Evolutionary conservation across 345 rosid species (phyloP).

Genomic region (Laguncularia racemosa): DNA sequence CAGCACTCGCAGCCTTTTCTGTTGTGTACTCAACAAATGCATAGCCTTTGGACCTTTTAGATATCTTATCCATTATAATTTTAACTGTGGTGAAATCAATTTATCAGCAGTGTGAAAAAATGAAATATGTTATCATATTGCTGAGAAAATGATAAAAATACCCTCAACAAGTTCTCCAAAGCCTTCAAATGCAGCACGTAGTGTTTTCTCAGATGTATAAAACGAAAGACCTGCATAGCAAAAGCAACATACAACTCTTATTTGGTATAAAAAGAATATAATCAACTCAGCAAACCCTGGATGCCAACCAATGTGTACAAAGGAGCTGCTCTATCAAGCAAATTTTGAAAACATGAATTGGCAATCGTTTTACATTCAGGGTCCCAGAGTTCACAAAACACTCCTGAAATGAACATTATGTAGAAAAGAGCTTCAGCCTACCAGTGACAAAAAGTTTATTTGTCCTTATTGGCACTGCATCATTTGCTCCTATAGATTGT

Average conservation of each 20-base stretch:
- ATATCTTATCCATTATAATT: constrained; percentile 95
- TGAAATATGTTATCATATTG: not conserved
- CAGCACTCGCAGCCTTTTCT: constrained; percentile 80
- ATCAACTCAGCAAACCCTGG: too few species aligned
- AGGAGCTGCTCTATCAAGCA: too few species aligned
- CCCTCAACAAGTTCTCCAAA: constrained; percentile 93
- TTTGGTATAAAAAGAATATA: too few species aligned
- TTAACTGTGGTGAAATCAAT: constrained; percentile 35
- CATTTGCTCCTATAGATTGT: constrained; percentile 30
- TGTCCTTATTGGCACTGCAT: constrained; percentile 33
- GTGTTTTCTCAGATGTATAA: constrained; percentile 93
- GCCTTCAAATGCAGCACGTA: constrained; percentile 81
- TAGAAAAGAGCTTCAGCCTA: constrained; percentile 19
- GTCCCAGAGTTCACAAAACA: too few species aligned
- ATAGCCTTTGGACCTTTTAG: constrained; percentile 92
- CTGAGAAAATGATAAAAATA: constrained; percentile 8
- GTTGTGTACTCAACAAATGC: constrained; percentile 89
- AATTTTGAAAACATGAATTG: too few species aligned
- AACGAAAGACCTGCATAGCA: constrained; percentile 67
- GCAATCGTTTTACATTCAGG: too few species aligned
- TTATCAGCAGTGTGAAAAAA: constrained; percentile 3
- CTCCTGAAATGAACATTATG: not conserved
- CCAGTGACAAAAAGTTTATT: constrained; percentile 94
- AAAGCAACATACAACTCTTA: not conserved
- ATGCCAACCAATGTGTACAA: too few species aligned